Conservation (phyloP, 2,329 filamentous ascomycete genomes). For the Pseudogymnoascus sp. region DNA sequence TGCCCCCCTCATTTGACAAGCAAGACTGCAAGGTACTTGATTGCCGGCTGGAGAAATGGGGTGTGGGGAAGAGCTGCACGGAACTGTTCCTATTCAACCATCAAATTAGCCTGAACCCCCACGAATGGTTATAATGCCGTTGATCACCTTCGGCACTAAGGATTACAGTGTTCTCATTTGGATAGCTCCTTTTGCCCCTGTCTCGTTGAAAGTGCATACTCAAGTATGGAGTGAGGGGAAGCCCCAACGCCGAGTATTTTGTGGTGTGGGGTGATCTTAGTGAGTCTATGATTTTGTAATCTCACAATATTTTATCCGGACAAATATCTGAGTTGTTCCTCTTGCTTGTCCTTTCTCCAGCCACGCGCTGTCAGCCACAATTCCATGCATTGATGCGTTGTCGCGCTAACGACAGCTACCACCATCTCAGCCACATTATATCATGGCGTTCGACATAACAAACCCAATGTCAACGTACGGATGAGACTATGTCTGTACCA, state of each 20-base stretch:
- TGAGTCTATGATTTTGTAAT: background rate
- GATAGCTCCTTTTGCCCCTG: background rate
- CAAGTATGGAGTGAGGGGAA: background rate
- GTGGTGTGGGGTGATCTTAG: background rate
- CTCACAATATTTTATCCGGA: background rate
- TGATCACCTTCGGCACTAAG: background rate
- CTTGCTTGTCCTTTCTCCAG: background rate
- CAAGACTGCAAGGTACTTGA: background rate
- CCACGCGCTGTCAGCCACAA: background rate
- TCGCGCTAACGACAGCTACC: background rate
- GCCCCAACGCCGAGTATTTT: background rate
- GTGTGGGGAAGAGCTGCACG: background rate
- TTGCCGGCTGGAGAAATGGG: background rate
- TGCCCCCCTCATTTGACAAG: background rate
- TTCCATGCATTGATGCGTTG: background rate
- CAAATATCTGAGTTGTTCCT: too few species aligned
- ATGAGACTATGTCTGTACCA: background rate
- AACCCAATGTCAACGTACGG: background rate
- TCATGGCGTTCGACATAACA: background rate
- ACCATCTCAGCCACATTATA: background rate
- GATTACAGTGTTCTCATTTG: background rate
- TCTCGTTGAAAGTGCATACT: background rate
- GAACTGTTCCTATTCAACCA: conserved; percentile 5
- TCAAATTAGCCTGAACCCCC: background rate
- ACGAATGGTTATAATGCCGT: background rate